Evolutionary conservation across 345 rosid genomes (phyloP).

Genomic region (Eucalyptus rudis): DNA sequence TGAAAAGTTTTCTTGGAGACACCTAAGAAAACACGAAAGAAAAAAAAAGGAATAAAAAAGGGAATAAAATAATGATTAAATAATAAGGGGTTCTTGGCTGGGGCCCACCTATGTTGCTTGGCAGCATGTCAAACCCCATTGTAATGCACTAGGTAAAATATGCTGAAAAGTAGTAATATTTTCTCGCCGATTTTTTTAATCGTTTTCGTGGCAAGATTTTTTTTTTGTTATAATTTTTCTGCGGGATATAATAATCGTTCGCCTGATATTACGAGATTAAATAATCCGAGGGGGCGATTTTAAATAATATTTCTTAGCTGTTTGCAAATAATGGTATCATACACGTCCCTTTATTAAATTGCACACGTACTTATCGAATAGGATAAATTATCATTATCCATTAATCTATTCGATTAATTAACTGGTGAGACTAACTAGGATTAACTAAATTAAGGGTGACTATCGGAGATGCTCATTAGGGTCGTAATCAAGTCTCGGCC

Average conservation of each 20-base stretch:
- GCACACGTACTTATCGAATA: neutral
- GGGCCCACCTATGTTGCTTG: constrained; percentile 6
- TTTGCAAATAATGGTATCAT: neutral
- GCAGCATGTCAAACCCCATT: constrained; percentile 6
- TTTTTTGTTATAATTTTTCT: neutral
- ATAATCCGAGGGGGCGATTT: neutral
- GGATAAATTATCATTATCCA: neutral
- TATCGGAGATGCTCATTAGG: neutral
- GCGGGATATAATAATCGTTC: neutral
- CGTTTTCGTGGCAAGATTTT: neutral
- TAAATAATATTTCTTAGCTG: constrained; percentile 1
- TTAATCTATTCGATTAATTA: neutral
- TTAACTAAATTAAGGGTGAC: neutral
- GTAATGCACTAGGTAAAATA: neutral
- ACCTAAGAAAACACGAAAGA: neutral
- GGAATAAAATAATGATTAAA: neutral
- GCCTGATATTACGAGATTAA: neutral
- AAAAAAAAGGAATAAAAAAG: neutral
- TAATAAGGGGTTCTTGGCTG: neutral
- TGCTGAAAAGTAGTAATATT: neutral
- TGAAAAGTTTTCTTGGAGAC: neutral
- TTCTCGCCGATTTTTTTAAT: neutral
- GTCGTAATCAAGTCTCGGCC: neutral
- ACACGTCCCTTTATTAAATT: neutral
- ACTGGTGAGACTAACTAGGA: neutral